Conservation (phyloP, 2,329 filamentous ascomycete genomes). For the Boeremia lycopersici region DNA sequence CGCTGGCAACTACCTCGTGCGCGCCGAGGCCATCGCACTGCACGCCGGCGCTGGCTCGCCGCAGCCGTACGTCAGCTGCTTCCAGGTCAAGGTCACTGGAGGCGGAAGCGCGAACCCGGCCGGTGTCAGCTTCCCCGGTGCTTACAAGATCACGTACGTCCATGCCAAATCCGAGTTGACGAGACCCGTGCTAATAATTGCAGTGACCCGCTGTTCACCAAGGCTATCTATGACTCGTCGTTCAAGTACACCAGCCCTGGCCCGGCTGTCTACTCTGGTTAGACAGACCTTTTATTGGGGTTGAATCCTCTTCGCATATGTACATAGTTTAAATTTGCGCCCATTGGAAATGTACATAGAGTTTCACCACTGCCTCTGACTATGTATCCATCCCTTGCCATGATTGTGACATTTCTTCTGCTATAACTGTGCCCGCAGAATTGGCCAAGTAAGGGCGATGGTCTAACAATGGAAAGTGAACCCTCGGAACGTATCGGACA, state of each 20-base stretch:
- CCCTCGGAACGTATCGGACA: no score
- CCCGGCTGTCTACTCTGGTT: slow-evolving; percentile 42
- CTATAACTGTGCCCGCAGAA: no score
- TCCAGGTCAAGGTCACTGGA: slow-evolving; percentile 47
- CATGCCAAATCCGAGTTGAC: neutral
- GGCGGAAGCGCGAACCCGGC: slow-evolving; percentile 41
- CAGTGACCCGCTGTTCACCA: slow-evolving; percentile 41
- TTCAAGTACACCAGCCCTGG: slow-evolving; percentile 46
- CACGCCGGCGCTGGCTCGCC: slow-evolving; percentile 40
- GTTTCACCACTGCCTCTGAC: no score
- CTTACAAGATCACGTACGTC: slow-evolving; percentile 37
- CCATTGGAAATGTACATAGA: no score
- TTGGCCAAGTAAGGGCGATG: no score
- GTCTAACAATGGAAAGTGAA: no score
- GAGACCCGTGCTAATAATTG: neutral
- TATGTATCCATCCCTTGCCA: no score
- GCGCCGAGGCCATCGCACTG: slow-evolving; percentile 43
- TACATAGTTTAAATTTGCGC: neutral
- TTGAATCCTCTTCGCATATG: neutral
- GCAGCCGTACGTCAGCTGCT: slow-evolving; percentile 46
- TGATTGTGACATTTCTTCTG: no score
- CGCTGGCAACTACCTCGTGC: slow-evolving; percentile 42
- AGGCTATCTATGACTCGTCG: slow-evolving; percentile 41
- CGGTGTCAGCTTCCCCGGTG: slow-evolving; percentile 45
- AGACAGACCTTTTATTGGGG: neutral